phyloP scores from a whole-genome alignment of 805 yeast species.

The Starmerella floricola region DNA sequence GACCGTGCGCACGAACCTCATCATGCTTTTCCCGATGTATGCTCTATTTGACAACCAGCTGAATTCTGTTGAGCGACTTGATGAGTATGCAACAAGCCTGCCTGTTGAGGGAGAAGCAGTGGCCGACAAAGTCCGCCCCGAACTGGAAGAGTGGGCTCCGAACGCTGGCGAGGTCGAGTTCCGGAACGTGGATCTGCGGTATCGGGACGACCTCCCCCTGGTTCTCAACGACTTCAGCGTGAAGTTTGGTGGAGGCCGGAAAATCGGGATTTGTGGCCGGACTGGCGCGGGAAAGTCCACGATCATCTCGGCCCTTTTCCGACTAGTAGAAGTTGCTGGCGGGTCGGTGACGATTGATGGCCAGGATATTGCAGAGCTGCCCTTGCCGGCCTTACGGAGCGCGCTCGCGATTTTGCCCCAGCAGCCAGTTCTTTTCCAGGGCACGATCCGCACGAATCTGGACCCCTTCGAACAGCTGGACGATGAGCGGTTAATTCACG shows the following conservation, averaged over 20 bases:
- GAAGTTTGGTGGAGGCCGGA: constrained; percentile 43
- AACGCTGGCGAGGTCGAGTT: constrained; percentile 44
- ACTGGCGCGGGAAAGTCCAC: constrained; percentile 85
- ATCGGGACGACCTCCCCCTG: constrained; percentile 51
- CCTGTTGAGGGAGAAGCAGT: constrained; percentile 45
- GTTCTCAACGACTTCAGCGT: constrained; percentile 48
- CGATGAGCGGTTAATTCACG: constrained; percentile 55
- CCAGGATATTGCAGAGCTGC: constrained; percentile 47
- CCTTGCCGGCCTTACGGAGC: constrained; percentile 55
- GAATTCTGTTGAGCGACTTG: constrained; percentile 60
- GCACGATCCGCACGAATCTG: constrained; percentile 59
- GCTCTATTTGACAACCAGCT: constrained; percentile 62
- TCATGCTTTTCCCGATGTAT: constrained; percentile 46
- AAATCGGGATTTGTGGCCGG: constrained; percentile 77
- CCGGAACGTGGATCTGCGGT: constrained; percentile 43
- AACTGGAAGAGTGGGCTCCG: constrained; percentile 43
- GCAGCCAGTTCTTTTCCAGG: constrained; percentile 73
- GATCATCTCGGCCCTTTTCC: constrained; percentile 56
- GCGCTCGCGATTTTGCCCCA: constrained; percentile 72
- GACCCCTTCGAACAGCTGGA: constrained; percentile 53
- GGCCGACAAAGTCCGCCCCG: constrained; percentile 39
- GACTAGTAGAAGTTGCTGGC: constrained; percentile 45
- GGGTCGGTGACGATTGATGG: constrained; percentile 56
- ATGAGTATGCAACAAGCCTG: constrained; percentile 44
- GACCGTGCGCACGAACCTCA: constrained; percentile 42